Evolutionary conservation across 768 basidiomycete genomes (phyloP).

Genomic region (Filobasidium floriforme): DNA sequence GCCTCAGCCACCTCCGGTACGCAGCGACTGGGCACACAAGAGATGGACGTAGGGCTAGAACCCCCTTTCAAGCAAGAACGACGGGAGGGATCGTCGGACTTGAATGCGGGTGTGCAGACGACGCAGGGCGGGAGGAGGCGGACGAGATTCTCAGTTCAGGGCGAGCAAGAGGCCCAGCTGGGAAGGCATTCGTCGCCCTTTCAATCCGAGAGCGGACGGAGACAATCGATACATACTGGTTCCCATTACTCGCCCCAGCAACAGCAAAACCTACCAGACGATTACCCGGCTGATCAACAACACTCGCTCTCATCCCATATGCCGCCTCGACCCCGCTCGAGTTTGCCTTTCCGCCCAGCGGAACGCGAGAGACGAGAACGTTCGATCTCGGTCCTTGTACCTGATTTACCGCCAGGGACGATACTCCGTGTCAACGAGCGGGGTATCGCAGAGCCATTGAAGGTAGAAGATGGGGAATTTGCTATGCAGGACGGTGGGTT

Average conservation of each 20-base stretch:
- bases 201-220: too few species aligned
- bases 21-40: background rate
- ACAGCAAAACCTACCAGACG: background rate
- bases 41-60: background rate
- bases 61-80: too few species aligned
- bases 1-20: background rate
- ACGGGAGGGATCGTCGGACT: too few species aligned
- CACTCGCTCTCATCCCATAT: background rate
- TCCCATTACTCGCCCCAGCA: background rate
- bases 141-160: too few species aligned
- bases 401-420: background rate
- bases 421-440: background rate
- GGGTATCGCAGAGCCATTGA: background rate
- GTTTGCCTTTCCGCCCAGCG: background rate
- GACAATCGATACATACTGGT: too few species aligned
- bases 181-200: too few species aligned
- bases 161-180: too few species aligned
- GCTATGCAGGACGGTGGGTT: too few species aligned
- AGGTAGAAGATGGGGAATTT: too few species aligned
- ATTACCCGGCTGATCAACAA: background rate
- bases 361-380: background rate
- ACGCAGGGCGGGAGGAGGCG: too few species aligned
- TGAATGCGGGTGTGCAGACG: too few species aligned
- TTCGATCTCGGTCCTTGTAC: background rate
- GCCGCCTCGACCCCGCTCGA: background rate